These are phyloP conservation scores for Andrographis paniculata DNA, from an alignment of 305 asterid genomes.

Conservation along the genomic window DNA sequence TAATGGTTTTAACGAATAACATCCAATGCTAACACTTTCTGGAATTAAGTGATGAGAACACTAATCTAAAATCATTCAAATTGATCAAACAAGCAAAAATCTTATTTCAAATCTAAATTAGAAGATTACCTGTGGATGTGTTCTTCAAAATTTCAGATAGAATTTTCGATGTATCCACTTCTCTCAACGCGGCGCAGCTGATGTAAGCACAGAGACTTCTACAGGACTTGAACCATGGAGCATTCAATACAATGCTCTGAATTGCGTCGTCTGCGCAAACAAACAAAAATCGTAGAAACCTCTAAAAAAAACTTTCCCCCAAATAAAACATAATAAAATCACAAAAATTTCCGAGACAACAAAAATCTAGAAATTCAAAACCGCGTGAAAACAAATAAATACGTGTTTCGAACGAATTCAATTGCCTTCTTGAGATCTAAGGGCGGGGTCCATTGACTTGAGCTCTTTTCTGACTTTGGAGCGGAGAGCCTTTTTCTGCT, in stretches of 20 bases:
- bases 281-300: slow-evolving; percentile 5
- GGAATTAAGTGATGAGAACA: background rate
- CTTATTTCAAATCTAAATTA: background rate
- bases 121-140: slow-evolving; percentile 35
- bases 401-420: background rate
- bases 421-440: slow-evolving; percentile 53
- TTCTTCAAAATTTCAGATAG: slow-evolving; percentile 44
- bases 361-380: slow-evolving; percentile 1
- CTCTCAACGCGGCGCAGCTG: slow-evolving; percentile 71
- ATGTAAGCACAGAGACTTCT: slow-evolving; percentile 81
- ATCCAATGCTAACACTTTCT: background rate
- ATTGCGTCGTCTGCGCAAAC: slow-evolving; percentile 61
- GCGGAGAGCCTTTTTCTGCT: slow-evolving; percentile 60
- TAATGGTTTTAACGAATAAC: background rate
- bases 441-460: slow-evolving; percentile 63
- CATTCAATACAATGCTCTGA: slow-evolving; percentile 63
- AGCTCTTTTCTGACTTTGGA: slow-evolving; percentile 62
- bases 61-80: background rate
- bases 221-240: slow-evolving; percentile 92
- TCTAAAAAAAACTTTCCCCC: background rate
- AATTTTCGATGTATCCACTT: slow-evolving; percentile 75
- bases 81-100: background rate
- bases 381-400: slow-evolving; percentile 6
- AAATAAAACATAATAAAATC: background rate
- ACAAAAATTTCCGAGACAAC: background rate